phyloP scores from a whole-genome alignment of 768 basidiomycete species.

The Chalciporus chontae region DNA sequence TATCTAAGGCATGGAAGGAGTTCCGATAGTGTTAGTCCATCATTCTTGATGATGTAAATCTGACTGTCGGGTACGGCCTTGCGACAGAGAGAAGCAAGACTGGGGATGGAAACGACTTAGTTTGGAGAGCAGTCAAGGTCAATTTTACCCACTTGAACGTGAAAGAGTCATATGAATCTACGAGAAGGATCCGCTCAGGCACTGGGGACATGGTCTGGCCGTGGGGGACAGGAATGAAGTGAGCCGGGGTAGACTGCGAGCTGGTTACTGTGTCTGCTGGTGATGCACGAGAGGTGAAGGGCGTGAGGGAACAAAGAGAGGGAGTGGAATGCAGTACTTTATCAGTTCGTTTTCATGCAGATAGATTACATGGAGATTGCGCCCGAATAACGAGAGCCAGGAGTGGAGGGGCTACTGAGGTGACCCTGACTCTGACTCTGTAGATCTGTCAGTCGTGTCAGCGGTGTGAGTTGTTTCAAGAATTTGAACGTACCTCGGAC shows the following conservation, averaged over 20 bases:
- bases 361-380: too few relatives aligned
- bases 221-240: not conserved
- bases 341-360: too few relatives aligned
- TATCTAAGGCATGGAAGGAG: conserved; percentile 51
- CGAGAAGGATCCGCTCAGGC: conserved; percentile 56
- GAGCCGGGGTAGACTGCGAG: not conserved
- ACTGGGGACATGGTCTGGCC: conserved; percentile 23
- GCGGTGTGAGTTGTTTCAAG: too few relatives aligned
- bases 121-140: not conserved
- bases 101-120: conserved; percentile 24
- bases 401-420: too few relatives aligned
- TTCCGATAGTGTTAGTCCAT: conserved; percentile 47
- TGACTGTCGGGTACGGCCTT: conserved; percentile 56
- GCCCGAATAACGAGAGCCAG: too few relatives aligned
- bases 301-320: not conserved
- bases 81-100: conserved; percentile 70
- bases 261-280: not conserved
- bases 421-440: too few relatives aligned
- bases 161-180: conserved; percentile 87
- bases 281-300: not conserved
- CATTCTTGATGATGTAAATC: conserved; percentile 74
- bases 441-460: too few relatives aligned
- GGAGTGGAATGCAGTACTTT: not conserved
- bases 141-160: conserved; percentile 68
- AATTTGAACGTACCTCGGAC: too few relatives aligned